phyloP scores from a whole-genome alignment of 164 flowering plant species.

The Chimonanthus salicifolius region DNA sequence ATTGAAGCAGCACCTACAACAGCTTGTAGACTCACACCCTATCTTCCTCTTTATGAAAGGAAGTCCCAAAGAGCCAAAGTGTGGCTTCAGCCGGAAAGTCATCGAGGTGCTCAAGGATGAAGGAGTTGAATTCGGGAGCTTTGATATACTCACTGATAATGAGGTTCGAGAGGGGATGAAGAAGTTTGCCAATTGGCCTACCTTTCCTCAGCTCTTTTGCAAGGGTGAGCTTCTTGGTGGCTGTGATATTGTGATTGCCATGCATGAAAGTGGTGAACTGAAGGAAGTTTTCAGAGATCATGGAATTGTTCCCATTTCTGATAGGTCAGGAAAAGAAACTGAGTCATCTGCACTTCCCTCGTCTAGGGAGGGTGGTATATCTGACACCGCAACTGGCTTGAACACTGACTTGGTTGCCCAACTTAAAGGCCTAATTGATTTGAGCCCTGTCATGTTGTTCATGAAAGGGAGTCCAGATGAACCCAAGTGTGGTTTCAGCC shows the following conservation, averaged over 20 bases:
- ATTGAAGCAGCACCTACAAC: constrained; percentile 45
- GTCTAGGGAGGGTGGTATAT: constrained; percentile 41
- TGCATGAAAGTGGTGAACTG: constrained; percentile 90
- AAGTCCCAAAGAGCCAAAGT: constrained; percentile 67
- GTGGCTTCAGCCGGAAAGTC: constrained; percentile 86
- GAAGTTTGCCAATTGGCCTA: constrained; percentile 87
- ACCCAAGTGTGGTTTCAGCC: constrained; percentile 87
- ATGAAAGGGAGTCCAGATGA: constrained; percentile 91
- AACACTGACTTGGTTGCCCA: constrained; percentile 42
- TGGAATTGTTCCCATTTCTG: constrained; percentile 32
- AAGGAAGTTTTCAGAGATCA: constrained; percentile 65
- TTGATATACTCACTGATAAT: constrained; percentile 72
- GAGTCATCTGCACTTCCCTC: neutral
- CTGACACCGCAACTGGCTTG: constrained; percentile 58
- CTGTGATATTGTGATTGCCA: constrained; percentile 72
- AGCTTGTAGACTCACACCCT: constrained; percentile 58
- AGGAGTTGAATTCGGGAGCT: constrained; percentile 75
- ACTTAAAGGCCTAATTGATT: constrained; percentile 46
- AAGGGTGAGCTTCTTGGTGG: constrained; percentile 95
- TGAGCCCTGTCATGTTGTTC: constrained; percentile 71
- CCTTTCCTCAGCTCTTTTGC: constrained; percentile 90
- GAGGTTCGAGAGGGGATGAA: constrained; percentile 90
- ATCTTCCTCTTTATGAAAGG: constrained; percentile 97
- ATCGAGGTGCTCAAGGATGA: constrained; percentile 70
- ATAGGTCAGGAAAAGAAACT: constrained; percentile 15